These are phyloP conservation scores for Alternaria brassicicola DNA, from an alignment of 2,329 filamentous ascomycete genomes.

Conservation along the genomic window DNA sequence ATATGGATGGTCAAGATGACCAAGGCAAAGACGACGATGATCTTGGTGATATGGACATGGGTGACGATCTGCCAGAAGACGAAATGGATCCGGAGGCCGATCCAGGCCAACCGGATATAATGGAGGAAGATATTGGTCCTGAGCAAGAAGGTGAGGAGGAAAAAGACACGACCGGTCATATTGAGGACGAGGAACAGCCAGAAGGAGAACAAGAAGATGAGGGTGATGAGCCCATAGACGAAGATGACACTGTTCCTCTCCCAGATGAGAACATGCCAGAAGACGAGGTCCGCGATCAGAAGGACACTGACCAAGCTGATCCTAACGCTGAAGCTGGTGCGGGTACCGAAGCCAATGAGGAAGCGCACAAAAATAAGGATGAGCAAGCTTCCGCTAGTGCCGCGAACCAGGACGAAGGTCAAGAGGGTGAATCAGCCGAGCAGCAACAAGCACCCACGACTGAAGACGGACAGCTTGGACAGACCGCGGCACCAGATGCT, in stretches of 20 bases:
- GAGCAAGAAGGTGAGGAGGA: constrained; percentile 45
- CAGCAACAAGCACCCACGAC: constrained; percentile 68
- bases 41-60: constrained; percentile 45
- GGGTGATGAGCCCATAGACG: constrained; percentile 55
- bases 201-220: constrained; percentile 55
- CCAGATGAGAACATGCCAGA: constrained; percentile 60
- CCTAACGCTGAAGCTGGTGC: constrained; percentile 65
- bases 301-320: constrained; percentile 58
- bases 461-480: constrained; percentile 62
- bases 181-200: constrained; percentile 50
- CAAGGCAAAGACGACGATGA: constrained; percentile 60
- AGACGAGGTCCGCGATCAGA: constrained; percentile 53
- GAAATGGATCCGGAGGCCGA: constrained; percentile 42
- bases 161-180: constrained; percentile 43
- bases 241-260: constrained; percentile 45
- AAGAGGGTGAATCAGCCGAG: constrained; percentile 68
- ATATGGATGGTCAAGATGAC: constrained; percentile 71
- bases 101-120: constrained; percentile 36
- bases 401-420: constrained; percentile 68
- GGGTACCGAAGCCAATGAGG: constrained; percentile 68
- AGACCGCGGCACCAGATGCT: constrained; percentile 45
- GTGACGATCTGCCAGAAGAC: constrained; percentile 43
- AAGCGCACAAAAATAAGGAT: constrained; percentile 61
- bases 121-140: constrained; percentile 41
- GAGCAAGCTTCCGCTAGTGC: constrained; percentile 63